Evolutionary conservation across 176 grass and related monocot genomes (phyloP).

Genomic region (Musa troglodytarum): DNA sequence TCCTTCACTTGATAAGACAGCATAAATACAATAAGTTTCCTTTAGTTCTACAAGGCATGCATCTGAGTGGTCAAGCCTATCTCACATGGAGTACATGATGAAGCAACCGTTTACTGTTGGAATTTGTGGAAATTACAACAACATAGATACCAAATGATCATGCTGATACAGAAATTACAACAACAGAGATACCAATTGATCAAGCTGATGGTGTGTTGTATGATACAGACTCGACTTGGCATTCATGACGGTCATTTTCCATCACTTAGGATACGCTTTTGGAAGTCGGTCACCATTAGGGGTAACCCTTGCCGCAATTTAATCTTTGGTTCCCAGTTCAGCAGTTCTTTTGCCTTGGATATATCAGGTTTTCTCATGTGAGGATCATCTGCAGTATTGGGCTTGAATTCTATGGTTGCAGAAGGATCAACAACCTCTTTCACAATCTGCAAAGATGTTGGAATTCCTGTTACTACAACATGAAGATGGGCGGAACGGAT

Average conservation of each 20-base stretch:
- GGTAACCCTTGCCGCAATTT: conserved; percentile 70
- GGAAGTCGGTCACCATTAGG: conserved; percentile 76
- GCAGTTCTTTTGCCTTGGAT: conserved; percentile 68
- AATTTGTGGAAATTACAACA: neutral
- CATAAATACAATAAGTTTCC: too few relatives aligned
- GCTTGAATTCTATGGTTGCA: conserved; percentile 68
- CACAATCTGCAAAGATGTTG: conserved; percentile 41
- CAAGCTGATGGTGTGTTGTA: neutral
- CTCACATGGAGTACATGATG: neutral
- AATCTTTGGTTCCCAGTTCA: conserved; percentile 91
- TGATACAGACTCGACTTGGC: neutral
- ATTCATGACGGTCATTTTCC: conserved; percentile 27
- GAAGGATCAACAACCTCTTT: conserved; percentile 88
- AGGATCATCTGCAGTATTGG: conserved; percentile 90
- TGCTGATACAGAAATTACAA: neutral
- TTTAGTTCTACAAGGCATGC: too few relatives aligned
- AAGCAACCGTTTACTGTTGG: neutral
- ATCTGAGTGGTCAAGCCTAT: neutral
- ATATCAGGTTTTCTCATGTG: conserved; percentile 99
- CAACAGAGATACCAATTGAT: neutral
- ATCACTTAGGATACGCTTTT: conserved; percentile 65
- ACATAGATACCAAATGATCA: neutral
- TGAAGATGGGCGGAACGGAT: neutral
- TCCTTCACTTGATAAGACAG: too few relatives aligned
- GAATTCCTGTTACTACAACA: neutral